Evolutionary conservation across 495 filamentous ascomycete species (phyloP).

Genomic region (Penicillium coffeae): DNA sequence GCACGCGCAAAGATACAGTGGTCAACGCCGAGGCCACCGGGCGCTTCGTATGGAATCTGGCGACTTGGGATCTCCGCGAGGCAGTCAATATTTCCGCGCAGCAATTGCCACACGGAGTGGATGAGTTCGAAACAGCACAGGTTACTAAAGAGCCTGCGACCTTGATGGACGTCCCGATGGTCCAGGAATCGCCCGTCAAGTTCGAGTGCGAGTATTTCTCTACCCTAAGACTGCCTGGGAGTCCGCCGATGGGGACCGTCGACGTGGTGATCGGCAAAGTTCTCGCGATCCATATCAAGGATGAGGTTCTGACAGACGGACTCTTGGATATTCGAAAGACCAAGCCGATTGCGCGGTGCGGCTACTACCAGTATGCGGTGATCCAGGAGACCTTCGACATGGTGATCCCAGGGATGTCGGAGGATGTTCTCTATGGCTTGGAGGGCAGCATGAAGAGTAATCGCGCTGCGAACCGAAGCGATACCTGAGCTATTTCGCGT

Average conservation of each 20-base stretch:
- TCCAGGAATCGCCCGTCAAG: conserved; percentile 47
- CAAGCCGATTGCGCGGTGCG: conserved; percentile 55
- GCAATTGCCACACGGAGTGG: conserved; percentile 38
- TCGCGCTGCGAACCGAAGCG: conserved; percentile 8
- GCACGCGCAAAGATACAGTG: conserved; percentile 49
- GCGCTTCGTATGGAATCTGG: conserved; percentile 55
- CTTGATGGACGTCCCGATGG: conserved; percentile 45
- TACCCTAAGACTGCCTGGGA: conserved; percentile 49
- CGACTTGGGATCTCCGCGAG: conserved; percentile 50
- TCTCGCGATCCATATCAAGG: conserved; percentile 51
- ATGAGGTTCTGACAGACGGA: conserved; percentile 47
- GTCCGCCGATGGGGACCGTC: conserved; percentile 49
- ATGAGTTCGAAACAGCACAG: conserved; percentile 49
- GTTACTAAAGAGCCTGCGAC: conserved; percentile 43
- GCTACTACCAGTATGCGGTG: conserved; percentile 55
- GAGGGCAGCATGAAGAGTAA: conserved; percentile 21
- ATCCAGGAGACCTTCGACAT: conserved; percentile 51
- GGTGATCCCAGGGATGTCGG: conserved; percentile 39
- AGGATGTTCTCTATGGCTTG: conserved; percentile 30
- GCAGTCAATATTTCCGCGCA: conserved; percentile 49
- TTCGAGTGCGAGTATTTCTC: conserved; percentile 55
- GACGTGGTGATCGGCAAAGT: conserved; percentile 56
- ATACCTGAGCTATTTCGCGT: too few species aligned
- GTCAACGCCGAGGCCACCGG: conserved; percentile 51
- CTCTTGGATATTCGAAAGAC: conserved; percentile 52